A percentile compares a stretch with the other conserved stretches of the same genome.
Evolutionary conservation across 2,329 filamentous ascomycete genomes (phyloP).

Genomic region (Trichoderma sp.): DNA sequence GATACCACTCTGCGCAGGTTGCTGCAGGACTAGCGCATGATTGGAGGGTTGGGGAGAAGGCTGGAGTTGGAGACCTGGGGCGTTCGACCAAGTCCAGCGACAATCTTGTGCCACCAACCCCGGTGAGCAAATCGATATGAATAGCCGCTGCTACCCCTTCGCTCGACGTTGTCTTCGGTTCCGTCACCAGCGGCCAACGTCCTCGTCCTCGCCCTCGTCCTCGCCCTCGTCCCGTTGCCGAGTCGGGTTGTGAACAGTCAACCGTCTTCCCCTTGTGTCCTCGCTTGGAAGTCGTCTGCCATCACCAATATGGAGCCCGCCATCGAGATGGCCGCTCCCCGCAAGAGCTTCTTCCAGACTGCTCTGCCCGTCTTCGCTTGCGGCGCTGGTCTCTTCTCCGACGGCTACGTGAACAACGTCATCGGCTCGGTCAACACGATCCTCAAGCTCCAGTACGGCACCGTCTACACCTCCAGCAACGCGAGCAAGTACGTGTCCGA

Average conservation of each 20-base stretch:
- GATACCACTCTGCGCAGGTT: constrained; percentile 11
- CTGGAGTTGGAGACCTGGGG: constrained; percentile 8
- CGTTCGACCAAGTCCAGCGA: background rate
- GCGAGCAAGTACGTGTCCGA: constrained; percentile 75
- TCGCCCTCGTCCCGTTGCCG: background rate
- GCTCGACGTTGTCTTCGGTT: background rate
- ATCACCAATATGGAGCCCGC: constrained; percentile 17
- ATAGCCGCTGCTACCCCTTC: constrained; percentile 26
- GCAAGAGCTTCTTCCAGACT: constrained; percentile 33
- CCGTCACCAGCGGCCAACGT: constrained; percentile 11
- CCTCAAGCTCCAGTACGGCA: constrained; percentile 67
- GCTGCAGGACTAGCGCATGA: constrained; percentile 13
- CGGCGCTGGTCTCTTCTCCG: constrained; percentile 85
- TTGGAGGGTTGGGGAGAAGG: constrained; percentile 6
- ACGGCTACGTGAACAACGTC: constrained; percentile 90
- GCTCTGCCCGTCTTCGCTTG: constrained; percentile 77
- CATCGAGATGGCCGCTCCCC: constrained; percentile 25
- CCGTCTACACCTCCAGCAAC: constrained; percentile 66
- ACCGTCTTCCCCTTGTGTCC: background rate
- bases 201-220: background rate
- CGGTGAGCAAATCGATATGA: constrained; percentile 13
- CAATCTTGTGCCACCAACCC: background rate
- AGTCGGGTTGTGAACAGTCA: background rate
- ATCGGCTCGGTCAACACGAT: constrained; percentile 87
- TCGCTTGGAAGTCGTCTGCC: background rate